phyloP scores from a whole-genome alignment of 352 stramenopile species.

The Albugo candida region DNA sequence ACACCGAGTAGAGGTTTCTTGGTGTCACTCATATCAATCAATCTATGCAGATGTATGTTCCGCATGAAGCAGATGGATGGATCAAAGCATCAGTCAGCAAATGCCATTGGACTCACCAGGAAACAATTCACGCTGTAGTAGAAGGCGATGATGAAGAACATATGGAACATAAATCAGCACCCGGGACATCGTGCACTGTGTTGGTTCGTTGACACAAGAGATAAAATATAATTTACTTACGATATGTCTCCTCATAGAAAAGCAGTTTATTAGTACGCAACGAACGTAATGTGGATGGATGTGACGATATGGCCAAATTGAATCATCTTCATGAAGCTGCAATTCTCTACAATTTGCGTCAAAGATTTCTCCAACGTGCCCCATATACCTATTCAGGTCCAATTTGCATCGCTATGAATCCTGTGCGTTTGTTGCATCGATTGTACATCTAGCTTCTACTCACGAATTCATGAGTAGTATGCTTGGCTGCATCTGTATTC shows the following conservation, averaged over 20 bases:
- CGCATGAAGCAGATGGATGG: conserved; percentile 54
- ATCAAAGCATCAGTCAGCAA: conserved; percentile 69
- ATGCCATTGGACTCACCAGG: conserved; percentile 51
- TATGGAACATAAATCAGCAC: conserved; percentile 30
- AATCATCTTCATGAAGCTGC: conserved; percentile 83
- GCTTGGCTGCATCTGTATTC: conserved; percentile 80
- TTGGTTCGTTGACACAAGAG: conserved; percentile 11
- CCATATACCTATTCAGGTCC: conserved; percentile 94
- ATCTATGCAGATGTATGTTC: conserved; percentile 51
- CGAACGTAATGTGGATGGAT: conserved; percentile 25
- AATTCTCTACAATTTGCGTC: conserved; percentile 83
- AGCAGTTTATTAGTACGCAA: conserved; percentile 56
- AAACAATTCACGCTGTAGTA: conserved; percentile 58
- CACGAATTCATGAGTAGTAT: conserved; percentile 57
- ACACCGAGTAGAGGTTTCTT: too few species aligned
- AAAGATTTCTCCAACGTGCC: conserved; percentile 68
- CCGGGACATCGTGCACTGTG: conserved; percentile 28
- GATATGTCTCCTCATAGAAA: conserved; percentile 32
- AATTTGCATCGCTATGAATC: conserved; percentile 95
- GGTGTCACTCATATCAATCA: too few species aligned
- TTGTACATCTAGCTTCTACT: too few species aligned
- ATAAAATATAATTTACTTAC: too few species aligned
- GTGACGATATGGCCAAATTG: conserved; percentile 71
- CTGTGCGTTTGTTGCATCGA: conserved; percentile 29
- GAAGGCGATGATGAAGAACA: conserved; percentile 48